A percentile compares a stretch with the other conserved stretches of the same genome.
Conservation (phyloP, 164 flowering plant species). For the Magnolia officinalis region DNA sequence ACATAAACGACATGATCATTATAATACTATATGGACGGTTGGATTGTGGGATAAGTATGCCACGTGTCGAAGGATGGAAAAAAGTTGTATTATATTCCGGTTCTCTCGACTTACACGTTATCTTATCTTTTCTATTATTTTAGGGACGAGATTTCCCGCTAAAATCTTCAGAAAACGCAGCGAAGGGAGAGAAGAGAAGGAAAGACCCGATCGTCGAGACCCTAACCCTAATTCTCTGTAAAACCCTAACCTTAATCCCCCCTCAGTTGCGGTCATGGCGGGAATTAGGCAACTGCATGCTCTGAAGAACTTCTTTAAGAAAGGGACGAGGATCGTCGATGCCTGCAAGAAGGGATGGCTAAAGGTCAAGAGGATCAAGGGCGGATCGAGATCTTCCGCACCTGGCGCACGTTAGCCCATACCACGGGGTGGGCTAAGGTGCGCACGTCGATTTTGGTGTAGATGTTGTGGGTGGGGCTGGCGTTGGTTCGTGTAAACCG, state of each 20-base stretch:
- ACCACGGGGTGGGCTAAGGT: not conserved
- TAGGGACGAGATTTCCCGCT: too few relatives aligned
- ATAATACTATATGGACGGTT: too few relatives aligned
- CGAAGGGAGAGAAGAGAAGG: too few relatives aligned
- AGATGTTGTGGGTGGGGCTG: not conserved
- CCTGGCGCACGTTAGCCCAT: not conserved
- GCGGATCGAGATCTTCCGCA: not conserved
- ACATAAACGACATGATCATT: too few relatives aligned
- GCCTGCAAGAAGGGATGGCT: not conserved
- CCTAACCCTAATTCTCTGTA: too few relatives aligned
- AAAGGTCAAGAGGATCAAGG: not conserved
- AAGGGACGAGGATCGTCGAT: not conserved
- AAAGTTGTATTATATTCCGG: too few relatives aligned
- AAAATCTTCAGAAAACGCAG: too few relatives aligned
- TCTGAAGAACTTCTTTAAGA: not conserved
- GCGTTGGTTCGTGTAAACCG: not conserved
- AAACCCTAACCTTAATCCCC: not conserved
- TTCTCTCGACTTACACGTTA: too few relatives aligned
- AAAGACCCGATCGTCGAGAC: too few relatives aligned
- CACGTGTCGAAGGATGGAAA: too few relatives aligned
- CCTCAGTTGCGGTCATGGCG: not conserved
- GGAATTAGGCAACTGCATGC: not conserved
- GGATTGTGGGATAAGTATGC: too few relatives aligned
- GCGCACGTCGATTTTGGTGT: not conserved
- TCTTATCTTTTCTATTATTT: too few relatives aligned